These are phyloP conservation scores for Trametes cubensis DNA, from an alignment of 768 basidiomycete genomes.

Conservation along the genomic window DNA sequence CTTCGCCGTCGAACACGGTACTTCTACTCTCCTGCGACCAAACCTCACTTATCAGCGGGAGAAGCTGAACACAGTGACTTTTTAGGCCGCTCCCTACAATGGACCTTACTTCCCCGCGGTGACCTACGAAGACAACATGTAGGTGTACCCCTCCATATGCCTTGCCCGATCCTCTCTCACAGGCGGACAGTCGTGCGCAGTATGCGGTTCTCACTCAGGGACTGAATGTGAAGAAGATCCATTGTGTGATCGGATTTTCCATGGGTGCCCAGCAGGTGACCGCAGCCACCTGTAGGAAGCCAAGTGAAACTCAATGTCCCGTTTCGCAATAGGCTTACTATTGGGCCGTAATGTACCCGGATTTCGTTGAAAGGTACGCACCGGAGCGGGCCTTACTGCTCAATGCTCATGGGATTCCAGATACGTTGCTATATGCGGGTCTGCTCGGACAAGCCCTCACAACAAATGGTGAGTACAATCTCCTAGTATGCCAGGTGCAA, in stretches of 20 bases:
- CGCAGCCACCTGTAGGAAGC: not conserved
- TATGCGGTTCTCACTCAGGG: conserved; percentile 52
- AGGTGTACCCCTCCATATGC: not conserved
- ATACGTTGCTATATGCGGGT: conserved; percentile 54
- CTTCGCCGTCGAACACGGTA: conserved; percentile 65
- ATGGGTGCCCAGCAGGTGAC: conserved; percentile 61
- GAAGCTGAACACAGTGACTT: not conserved
- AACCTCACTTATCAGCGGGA: not conserved
- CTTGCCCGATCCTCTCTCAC: not conserved
- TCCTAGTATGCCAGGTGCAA: not conserved
- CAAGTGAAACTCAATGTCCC: not conserved
- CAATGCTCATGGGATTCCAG: conserved; percentile 31
- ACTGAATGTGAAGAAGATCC: conserved; percentile 48
- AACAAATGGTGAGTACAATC: conserved; percentile 48
- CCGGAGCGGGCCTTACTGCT: not conserved
- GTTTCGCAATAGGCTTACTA: conserved; percentile 48
- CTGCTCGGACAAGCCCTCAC: conserved; percentile 57
- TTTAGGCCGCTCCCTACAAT: conserved; percentile 55
- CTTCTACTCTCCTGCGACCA: conserved; percentile 4
- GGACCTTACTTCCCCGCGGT: conserved; percentile 61
- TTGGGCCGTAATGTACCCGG: conserved; percentile 59
- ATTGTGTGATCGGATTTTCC: conserved; percentile 55
- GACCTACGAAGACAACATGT: conserved; percentile 64
- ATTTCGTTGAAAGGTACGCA: conserved; percentile 50
- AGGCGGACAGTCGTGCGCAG: conserved; percentile 49